A percentile compares a stretch with the other conserved stretches of the same genome.
phyloP scores from a whole-genome alignment of 2,329 filamentous ascomycete genomes.

The Sporothrix mexicana region DNA sequence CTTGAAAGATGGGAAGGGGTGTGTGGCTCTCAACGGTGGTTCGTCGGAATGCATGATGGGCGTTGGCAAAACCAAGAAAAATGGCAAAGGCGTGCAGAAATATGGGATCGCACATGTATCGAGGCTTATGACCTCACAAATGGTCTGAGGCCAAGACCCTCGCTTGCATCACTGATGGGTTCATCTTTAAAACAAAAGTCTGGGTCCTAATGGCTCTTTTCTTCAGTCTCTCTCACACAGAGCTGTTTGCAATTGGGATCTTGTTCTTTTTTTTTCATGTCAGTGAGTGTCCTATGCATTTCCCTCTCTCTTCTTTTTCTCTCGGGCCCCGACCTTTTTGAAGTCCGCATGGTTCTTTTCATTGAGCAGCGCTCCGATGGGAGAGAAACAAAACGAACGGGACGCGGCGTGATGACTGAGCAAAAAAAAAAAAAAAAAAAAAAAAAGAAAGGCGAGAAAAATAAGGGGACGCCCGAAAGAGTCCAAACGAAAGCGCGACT shows the following conservation, averaged over 20 bases:
- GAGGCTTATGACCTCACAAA: conserved; percentile 6
- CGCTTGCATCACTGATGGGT: too few species aligned
- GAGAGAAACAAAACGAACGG: too few species aligned
- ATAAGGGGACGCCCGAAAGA: too few species aligned
- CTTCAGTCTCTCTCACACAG: background rate
- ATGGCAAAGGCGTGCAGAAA: conserved; percentile 1
- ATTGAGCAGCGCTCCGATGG: too few species aligned
- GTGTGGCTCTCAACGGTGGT: conserved; percentile 1
- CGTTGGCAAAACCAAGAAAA: conserved; percentile 12
- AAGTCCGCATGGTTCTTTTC: too few species aligned
- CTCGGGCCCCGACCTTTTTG: too few species aligned
- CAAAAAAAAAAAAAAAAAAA: background rate
- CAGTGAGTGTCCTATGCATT: too few species aligned
- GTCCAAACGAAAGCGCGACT: background rate
- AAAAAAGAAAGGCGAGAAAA: background rate
- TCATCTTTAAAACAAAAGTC: too few species aligned
- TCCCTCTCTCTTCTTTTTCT: too few species aligned
- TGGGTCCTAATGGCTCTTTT: too few species aligned
- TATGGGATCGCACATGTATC: background rate
- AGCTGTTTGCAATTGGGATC: background rate
- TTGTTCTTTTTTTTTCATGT: background rate
- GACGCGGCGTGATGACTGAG: too few species aligned
- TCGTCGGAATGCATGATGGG: background rate
- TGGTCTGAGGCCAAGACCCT: conserved; percentile 10
- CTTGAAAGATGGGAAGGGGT: background rate